These are phyloP conservation scores for Kluyveromyces wickerhamii DNA, from an alignment of 805 yeast species.

Conservation along the genomic window DNA sequence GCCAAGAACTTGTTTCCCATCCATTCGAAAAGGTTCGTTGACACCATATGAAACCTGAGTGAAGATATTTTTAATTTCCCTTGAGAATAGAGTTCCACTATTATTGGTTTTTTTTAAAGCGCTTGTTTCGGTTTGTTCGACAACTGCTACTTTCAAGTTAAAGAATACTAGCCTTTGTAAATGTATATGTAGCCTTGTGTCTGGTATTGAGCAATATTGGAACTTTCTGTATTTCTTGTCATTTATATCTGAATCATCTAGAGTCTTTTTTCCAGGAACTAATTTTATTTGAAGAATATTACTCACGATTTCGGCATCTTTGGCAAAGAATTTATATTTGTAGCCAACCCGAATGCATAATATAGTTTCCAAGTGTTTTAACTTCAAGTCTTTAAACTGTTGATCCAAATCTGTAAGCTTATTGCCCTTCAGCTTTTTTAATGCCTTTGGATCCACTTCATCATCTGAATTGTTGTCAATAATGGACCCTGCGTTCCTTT, in stretches of 20 bases:
- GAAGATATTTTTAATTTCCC: slow-evolving; percentile 63
- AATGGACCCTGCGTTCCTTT: slow-evolving; percentile 4
- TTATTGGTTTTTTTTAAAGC: slow-evolving; percentile 52
- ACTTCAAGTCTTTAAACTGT: slow-evolving; percentile 64
- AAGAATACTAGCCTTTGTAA: slow-evolving; percentile 59
- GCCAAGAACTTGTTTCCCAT: slow-evolving; percentile 25
- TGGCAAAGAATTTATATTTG: slow-evolving; percentile 78
- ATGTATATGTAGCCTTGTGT: slow-evolving; percentile 63
- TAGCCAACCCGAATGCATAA: slow-evolving; percentile 87
- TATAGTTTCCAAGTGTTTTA: slow-evolving; percentile 53
- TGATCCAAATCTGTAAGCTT: slow-evolving; percentile 69
- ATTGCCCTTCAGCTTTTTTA: slow-evolving; percentile 5
- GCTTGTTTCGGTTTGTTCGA: slow-evolving; percentile 76
- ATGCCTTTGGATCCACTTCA: slow-evolving; percentile 5
- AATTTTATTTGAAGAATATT: slow-evolving; percentile 60
- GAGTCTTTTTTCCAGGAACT: slow-evolving; percentile 56
- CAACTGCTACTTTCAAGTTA: slow-evolving; percentile 81
- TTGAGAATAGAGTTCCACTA: slow-evolving; percentile 50
- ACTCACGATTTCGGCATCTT: slow-evolving; percentile 71
- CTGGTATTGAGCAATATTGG: slow-evolving; percentile 84
- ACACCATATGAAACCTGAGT: slow-evolving; percentile 71
- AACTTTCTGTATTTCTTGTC: slow-evolving; percentile 49
- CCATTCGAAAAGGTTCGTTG: slow-evolving; percentile 42
- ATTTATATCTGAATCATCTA: slow-evolving; percentile 42
- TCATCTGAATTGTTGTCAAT: slow-evolving; percentile 2